Conservation (phyloP, 352 stramenopile species). For the Hyaloperonospora brassicae region DNA sequence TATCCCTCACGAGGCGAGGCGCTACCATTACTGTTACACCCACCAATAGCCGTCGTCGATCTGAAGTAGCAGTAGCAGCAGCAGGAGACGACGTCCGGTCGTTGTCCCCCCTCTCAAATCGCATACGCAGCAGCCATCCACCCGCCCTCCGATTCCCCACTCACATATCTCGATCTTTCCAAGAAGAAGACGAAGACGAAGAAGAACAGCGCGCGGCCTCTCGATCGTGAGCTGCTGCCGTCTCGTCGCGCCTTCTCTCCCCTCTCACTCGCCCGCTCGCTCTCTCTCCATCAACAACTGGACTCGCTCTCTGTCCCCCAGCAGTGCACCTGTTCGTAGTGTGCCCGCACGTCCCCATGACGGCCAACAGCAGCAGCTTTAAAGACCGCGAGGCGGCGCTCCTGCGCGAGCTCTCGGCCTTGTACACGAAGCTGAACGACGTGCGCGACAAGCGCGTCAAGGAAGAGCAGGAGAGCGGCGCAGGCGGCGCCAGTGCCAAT, state of each 20-base stretch:
- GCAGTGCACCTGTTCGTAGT: background rate
- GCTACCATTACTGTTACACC: too few relatives aligned
- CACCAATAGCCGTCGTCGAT: too few relatives aligned
- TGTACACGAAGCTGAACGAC: slow-evolving; percentile 79
- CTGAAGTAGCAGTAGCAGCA: background rate
- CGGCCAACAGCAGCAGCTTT: slow-evolving; percentile 25
- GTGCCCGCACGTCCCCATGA: slow-evolving; percentile 5
- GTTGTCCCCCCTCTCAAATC: background rate
- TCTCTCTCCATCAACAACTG: background rate
- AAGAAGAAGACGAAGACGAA: background rate
- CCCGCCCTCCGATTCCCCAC: background rate
- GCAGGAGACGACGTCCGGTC: too few relatives aligned
- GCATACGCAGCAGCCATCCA: background rate
- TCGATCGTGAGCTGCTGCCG: background rate
- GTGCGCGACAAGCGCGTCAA: slow-evolving; percentile 72
- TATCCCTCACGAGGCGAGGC: too few relatives aligned
- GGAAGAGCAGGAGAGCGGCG: slow-evolving; percentile 47
- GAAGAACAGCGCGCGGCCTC: too few relatives aligned
- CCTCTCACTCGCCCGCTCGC: background rate
- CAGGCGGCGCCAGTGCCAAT: slow-evolving; percentile 13
- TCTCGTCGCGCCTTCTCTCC: slow-evolving; percentile 21
- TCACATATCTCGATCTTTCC: background rate
- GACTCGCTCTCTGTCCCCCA: background rate
- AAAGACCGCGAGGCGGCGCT: slow-evolving; percentile 67
- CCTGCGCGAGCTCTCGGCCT: slow-evolving; percentile 55